Percentiles rank a stretch among this genome's conserved stretches.
These are phyloP conservation scores for Epichloe hybrida DNA, from an alignment of 2,329 filamentous ascomycete species.

Conservation along the genomic window DNA sequence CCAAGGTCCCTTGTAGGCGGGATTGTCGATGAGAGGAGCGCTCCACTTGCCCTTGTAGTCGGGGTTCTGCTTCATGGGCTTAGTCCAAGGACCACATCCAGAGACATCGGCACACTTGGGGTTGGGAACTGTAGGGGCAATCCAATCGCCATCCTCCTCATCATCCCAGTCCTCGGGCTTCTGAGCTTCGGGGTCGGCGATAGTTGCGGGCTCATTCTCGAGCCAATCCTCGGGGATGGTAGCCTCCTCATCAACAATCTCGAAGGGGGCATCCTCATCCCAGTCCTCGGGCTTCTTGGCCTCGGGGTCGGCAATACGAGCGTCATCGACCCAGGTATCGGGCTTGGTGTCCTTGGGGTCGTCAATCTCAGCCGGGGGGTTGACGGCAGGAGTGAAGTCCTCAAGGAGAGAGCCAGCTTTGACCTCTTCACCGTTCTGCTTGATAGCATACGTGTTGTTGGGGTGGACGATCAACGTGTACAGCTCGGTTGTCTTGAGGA, in stretches of 20 bases:
- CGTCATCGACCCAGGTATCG: conserved; percentile 87
- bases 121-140: conserved; percentile 81
- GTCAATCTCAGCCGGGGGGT: conserved; percentile 88
- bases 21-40: conserved; percentile 89
- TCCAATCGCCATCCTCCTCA: conserved; percentile 97
- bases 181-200: conserved; percentile 85
- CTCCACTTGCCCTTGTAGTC: conserved; percentile 99
- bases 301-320: conserved; percentile 80
- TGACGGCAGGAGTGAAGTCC: conserved; percentile 87
- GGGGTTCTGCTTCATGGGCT: conserved; percentile 88
- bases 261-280: conserved; percentile 95
- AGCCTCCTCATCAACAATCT: conserved; percentile 89
- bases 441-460: conserved; percentile 88
- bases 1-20: conserved; percentile 94
- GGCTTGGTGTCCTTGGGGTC: conserved; percentile 91
- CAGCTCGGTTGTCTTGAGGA: conserved; percentile 82
- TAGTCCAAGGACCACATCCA: conserved; percentile 86
- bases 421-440: conserved; percentile 77
- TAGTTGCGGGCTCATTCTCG: conserved; percentile 66
- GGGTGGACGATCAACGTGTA: conserved; percentile 96
- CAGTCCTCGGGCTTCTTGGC: conserved; percentile 96
- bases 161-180: conserved; percentile 99
- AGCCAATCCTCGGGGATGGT: conserved; percentile 93
- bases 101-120: conserved; percentile 88
- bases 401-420: conserved; percentile 87